phyloP scores from a whole-genome alignment of 202 grass and related monocot species.

The Schoenoplectus tabernaemontani region DNA sequence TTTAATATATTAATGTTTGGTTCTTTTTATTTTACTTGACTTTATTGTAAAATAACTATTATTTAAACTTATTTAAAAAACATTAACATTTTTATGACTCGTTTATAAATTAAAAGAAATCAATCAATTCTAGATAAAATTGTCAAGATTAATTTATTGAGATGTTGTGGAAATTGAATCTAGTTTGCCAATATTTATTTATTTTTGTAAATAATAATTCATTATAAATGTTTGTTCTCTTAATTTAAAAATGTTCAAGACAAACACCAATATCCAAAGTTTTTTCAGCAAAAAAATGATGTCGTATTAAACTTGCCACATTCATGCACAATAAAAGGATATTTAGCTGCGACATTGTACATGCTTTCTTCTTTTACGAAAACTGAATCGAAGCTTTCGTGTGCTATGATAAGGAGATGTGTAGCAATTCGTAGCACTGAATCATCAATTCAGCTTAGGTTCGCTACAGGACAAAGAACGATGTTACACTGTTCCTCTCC shows the following conservation, averaged over 20 bases:
- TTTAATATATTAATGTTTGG: no score
- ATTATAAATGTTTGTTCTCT: background rate
- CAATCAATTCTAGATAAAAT: no score
- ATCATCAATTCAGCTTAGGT: background rate
- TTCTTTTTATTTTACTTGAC: no score
- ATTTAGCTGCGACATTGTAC: background rate
- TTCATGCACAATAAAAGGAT: background rate
- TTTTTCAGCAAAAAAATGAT: background rate
- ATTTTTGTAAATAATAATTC: no score
- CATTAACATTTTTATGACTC: no score
- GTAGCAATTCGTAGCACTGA: background rate
- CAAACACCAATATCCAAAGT: background rate
- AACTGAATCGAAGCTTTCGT: background rate
- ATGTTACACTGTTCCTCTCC: conserved; percentile 6
- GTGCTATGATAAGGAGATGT: background rate
- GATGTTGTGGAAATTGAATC: background rate
- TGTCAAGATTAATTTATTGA: background rate
- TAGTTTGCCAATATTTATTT: background rate
- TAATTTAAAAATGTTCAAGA: background rate
- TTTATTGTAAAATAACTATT: no score
- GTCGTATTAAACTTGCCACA: background rate
- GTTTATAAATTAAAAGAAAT: no score
- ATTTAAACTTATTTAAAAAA: no score
- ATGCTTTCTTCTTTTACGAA: background rate
- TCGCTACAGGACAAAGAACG: conserved; percentile 13